These are phyloP conservation scores for Leishmania tarentolae DNA, from an alignment of 208 protist species.

Conservation along the genomic window DNA sequence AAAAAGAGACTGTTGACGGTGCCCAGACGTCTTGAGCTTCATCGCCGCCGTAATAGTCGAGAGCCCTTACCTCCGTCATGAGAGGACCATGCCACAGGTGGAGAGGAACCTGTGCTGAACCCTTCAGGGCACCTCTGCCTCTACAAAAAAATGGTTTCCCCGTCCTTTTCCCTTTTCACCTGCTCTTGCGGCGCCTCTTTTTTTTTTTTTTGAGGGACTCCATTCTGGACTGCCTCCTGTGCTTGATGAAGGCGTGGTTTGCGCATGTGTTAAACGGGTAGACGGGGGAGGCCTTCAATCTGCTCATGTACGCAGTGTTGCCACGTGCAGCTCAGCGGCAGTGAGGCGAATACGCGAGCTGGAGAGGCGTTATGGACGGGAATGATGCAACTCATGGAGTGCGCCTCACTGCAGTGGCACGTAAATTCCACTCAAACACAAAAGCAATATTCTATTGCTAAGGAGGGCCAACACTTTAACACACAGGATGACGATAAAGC, in stretches of 20 bases:
- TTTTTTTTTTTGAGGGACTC: neutral
- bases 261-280: neutral
- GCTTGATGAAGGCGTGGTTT: neutral
- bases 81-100: neutral
- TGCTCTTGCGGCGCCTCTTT: neutral
- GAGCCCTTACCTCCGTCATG: neutral
- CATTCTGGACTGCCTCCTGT: neutral
- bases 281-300: neutral
- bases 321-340: neutral
- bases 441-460: neutral
- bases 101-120: neutral
- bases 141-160: conserved; percentile 6
- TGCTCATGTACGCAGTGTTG: neutral
- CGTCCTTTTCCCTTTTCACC: conserved; percentile 2
- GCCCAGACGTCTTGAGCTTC: neutral
- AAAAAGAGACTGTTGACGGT: neutral
- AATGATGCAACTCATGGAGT: neutral
- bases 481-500: neutral
- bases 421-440: neutral
- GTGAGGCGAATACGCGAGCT: neutral
- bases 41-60: neutral
- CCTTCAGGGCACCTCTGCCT: neutral
- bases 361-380: neutral
- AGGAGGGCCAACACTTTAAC: neutral
- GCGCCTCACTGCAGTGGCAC: neutral